phyloP scores from a whole-genome alignment of 116 monocot genomes.

The Cymodocea nodosa region DNA sequence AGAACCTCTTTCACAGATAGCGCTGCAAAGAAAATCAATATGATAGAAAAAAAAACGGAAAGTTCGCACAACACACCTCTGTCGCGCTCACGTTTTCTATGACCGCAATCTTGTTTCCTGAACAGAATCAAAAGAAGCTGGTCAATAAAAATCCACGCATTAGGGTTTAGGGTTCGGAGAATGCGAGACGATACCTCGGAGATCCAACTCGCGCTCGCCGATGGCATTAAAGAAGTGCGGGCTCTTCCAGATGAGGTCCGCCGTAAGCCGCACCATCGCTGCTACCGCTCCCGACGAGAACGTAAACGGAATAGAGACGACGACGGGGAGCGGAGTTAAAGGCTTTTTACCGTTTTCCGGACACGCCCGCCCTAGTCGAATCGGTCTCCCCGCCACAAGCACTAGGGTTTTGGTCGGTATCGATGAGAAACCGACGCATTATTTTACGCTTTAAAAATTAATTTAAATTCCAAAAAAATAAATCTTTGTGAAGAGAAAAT shows the following conservation, averaged over 20 bases:
- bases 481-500: too few species aligned
- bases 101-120: conserved; percentile 94
- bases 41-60: background rate
- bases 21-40: too few species aligned
- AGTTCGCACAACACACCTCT: conserved; percentile 35
- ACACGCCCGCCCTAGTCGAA: too few species aligned
- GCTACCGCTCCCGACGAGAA: conserved; percentile 1
- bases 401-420: too few species aligned
- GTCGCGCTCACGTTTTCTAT: conserved; percentile 91
- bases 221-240: conserved; percentile 97
- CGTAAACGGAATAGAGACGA: background rate
- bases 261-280: conserved; percentile 79
- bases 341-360: too few species aligned
- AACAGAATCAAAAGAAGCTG: background rate
- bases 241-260: conserved; percentile 92
- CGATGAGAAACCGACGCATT: too few species aligned
- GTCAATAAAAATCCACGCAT: background rate
- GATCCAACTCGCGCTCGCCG: conserved; percentile 82
- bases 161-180: background rate
- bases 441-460: too few species aligned
- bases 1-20: too few species aligned
- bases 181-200: conserved; percentile 35
- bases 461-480: too few species aligned
- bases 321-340: too few species aligned
- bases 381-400: too few species aligned